These are phyloP conservation scores for Colletotrichum endophyticum DNA, from an alignment of 2,329 filamentous ascomycete species.

Conservation along the genomic window DNA sequence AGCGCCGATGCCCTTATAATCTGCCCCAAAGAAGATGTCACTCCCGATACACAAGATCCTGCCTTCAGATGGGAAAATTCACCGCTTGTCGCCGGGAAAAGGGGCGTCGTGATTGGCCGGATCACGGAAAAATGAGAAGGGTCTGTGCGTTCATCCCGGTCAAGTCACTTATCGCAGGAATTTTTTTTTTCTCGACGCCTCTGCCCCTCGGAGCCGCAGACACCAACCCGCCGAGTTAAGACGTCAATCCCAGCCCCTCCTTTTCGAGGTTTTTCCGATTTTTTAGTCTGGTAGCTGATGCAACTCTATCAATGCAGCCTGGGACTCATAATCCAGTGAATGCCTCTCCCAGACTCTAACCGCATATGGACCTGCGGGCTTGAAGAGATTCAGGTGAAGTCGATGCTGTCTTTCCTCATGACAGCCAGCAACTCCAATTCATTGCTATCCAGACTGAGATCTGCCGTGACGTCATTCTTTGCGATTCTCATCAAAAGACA, in stretches of 20 bases:
- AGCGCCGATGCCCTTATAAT: conserved; percentile 42
- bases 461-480: neutral
- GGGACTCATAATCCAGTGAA: neutral
- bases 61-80: conserved; percentile 37
- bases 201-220: conserved; percentile 1
- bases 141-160: neutral
- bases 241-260: conserved; percentile 12
- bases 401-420: neutral
- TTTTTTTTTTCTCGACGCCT: neutral
- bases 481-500: neutral
- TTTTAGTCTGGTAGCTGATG: neutral
- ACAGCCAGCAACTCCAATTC: neutral
- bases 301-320: neutral
- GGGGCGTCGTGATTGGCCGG: neutral
- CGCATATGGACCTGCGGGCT: neutral
- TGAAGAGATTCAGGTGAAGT: neutral
- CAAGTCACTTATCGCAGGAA: conserved; percentile 14
- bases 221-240: neutral
- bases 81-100: conserved; percentile 11
- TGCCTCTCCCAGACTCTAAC: neutral
- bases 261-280: conserved; percentile 2
- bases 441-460: neutral
- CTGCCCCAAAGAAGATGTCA: conserved; percentile 40
- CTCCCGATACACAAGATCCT: conserved; percentile 42
- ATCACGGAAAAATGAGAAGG: neutral